phyloP scores from a whole-genome alignment of 805 yeast genomes.

The Ogataea ramenticola region DNA sequence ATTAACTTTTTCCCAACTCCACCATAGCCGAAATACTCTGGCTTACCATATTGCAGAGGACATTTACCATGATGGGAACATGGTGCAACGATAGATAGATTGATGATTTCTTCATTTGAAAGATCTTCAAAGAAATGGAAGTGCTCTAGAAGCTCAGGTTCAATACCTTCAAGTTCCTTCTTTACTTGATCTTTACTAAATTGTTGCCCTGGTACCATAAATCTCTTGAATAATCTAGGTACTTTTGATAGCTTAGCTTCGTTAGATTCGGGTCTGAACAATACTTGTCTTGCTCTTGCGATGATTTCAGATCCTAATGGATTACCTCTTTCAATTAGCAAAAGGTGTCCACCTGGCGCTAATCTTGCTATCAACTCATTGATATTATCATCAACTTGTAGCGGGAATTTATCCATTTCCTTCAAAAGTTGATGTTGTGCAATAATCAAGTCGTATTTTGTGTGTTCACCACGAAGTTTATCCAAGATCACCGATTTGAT shows the following conservation, averaged over 20 bases:
- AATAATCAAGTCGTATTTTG: conserved; percentile 72
- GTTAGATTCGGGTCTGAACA: conserved; percentile 77
- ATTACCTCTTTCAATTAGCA: conserved; percentile 82
- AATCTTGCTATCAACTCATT: conserved; percentile 53
- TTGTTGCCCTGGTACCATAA: conserved; percentile 30
- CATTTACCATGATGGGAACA: conserved; percentile 84
- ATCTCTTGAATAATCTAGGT: conserved; percentile 59
- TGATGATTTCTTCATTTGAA: conserved; percentile 24
- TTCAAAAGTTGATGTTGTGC: conserved; percentile 72
- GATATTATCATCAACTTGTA: conserved; percentile 62
- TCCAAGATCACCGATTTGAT: conserved; percentile 50
- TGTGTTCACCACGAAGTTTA: conserved; percentile 38
- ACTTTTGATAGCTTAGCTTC: conserved; percentile 49
- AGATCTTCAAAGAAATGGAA: conserved; percentile 15
- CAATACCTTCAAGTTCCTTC: conserved; percentile 22
- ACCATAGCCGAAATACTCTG: conserved; percentile 50
- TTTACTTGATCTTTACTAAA: conserved; percentile 1
- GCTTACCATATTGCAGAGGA: conserved; percentile 76
- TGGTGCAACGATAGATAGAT: conserved; percentile 73
- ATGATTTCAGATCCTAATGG: conserved; percentile 83
- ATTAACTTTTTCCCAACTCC: conserved; percentile 51
- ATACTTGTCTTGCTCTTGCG: conserved; percentile 84
- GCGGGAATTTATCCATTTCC: conserved; percentile 54
- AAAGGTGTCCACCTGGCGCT: conserved; percentile 73
- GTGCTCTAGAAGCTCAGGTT: conserved; percentile 18